phyloP scores from a whole-genome alignment of 2,329 filamentous ascomycete species.

The Phoma sp. region DNA sequence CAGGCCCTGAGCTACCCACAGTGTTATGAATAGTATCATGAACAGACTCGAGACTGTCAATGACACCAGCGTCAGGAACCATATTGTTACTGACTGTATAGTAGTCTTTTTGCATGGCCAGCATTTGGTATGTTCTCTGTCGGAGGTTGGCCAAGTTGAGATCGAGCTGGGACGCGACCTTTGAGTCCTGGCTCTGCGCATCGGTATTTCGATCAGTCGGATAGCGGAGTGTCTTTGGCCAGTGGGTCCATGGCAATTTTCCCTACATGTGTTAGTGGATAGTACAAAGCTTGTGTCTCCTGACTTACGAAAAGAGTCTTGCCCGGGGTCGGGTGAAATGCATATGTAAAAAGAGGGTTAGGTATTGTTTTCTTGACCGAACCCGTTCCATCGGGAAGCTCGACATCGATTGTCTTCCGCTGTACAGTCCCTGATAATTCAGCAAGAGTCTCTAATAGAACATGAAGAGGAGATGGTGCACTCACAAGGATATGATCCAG shows the following conservation, averaged over 20 bases:
- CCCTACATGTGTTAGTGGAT: constrained; percentile 8
- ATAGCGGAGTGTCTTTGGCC: constrained; percentile 52
- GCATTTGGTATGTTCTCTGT: constrained; percentile 65
- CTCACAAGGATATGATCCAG: constrained; percentile 42
- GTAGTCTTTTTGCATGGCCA: constrained; percentile 54
- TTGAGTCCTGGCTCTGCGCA: constrained; percentile 31
- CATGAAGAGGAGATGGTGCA: not conserved
- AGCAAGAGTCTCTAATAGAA: not conserved
- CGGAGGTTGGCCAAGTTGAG: constrained; percentile 66
- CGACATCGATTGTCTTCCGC: constrained; percentile 34
- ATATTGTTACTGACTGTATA: constrained; percentile 69
- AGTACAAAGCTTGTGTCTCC: not conserved
- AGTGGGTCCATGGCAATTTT: constrained; percentile 23
- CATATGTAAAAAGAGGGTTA: constrained; percentile 54
- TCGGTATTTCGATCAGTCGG: constrained; percentile 22
- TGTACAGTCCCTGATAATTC: constrained; percentile 36
- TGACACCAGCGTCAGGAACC: constrained; percentile 7
- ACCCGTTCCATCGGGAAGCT: constrained; percentile 39
- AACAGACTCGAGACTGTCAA: constrained; percentile 34
- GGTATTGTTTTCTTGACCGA: constrained; percentile 31
- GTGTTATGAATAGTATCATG: constrained; percentile 39
- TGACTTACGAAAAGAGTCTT: constrained; percentile 16
- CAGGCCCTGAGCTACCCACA: constrained; percentile 33
- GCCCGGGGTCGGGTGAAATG: constrained; percentile 55
- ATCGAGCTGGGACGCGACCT: constrained; percentile 54